Conservation (phyloP, 176 grass and related monocot species). For the Melocanna baccifera region DNA sequence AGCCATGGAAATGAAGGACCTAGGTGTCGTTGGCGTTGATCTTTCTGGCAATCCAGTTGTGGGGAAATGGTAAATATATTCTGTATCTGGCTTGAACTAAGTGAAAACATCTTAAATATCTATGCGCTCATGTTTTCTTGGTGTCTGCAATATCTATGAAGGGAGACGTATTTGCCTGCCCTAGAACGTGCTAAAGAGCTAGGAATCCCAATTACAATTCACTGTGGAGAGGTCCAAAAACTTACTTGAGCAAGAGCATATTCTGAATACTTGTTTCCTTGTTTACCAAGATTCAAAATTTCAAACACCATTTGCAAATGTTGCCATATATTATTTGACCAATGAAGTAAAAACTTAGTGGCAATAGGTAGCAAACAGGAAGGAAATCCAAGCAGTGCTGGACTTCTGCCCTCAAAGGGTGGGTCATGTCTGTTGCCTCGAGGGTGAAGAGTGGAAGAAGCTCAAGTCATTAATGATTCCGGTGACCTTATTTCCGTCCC, state of each 20-base stretch:
- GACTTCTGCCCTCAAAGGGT: constrained; percentile 76
- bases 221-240: constrained; percentile 79
- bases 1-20: constrained; percentile 84
- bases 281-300: not conserved
- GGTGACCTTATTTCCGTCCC: constrained; percentile 33
- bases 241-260: not conserved
- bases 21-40: constrained; percentile 85
- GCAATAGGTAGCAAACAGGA: constrained; percentile 72
- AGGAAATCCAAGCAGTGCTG: constrained; percentile 77
- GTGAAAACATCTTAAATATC: not conserved
- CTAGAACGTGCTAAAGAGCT: constrained; percentile 74
- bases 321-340: constrained; percentile 26
- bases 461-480: constrained; percentile 66
- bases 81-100: constrained; percentile 8
- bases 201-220: constrained; percentile 77
- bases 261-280: constrained; percentile 3
- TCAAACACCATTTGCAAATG: not conserved
- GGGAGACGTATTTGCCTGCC: constrained; percentile 86
- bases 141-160: constrained; percentile 29
- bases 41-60: constrained; percentile 91
- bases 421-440: constrained; percentile 86
- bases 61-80: constrained; percentile 74
- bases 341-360: constrained; percentile 46
- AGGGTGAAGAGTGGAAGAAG: constrained; percentile 67
- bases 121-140: constrained; percentile 1